Evolutionary conservation across 257 asterid genomes (phyloP).

Genomic region (Sherardia arvensis): DNA sequence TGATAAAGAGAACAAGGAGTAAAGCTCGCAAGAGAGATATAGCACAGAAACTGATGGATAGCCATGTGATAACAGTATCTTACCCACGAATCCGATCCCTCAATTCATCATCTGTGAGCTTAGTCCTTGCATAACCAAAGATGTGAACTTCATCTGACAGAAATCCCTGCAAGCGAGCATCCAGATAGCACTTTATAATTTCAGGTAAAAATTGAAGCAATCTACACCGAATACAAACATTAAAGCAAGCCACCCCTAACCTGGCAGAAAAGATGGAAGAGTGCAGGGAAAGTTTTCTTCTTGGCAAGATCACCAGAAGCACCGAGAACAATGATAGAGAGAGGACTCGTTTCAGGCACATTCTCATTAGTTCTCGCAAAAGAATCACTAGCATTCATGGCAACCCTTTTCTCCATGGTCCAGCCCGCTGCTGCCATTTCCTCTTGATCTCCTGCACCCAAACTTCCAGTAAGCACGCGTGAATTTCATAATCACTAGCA

Average conservation of each 20-base stretch:
- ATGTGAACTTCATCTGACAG: slow-evolving; percentile 84
- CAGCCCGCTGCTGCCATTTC: slow-evolving; percentile 38
- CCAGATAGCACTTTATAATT: not conserved
- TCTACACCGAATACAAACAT: not conserved
- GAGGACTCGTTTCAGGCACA: slow-evolving; percentile 61
- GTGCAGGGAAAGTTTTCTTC: slow-evolving; percentile 98
- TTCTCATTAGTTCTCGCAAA: slow-evolving; percentile 35
- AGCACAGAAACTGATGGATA: not conserved
- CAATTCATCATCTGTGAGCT: slow-evolving; percentile 70
- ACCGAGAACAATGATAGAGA: slow-evolving; percentile 85
- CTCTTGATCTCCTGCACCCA: slow-evolving; percentile 5
- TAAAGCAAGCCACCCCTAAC: slow-evolving; percentile 20
- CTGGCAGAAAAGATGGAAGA: slow-evolving; percentile 89
- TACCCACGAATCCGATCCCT: slow-evolving; percentile 83
- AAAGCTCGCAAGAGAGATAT: not conserved
- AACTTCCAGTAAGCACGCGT: slow-evolving; percentile 1
- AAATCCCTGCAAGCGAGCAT: slow-evolving; percentile 56
- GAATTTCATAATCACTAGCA: slow-evolving; percentile 5
- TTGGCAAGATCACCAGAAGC: slow-evolving; percentile 99
- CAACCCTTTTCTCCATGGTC: slow-evolving; percentile 56
- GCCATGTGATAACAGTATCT: slow-evolving; percentile 12
- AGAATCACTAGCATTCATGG: slow-evolving; percentile 38
- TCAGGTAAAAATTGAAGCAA: not conserved
- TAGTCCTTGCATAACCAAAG: slow-evolving; percentile 95
- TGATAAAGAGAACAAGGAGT: not conserved